Evolutionary conservation across 2,329 filamentous ascomycete species (phyloP).

Genomic region (Lanzia echinophila): DNA sequence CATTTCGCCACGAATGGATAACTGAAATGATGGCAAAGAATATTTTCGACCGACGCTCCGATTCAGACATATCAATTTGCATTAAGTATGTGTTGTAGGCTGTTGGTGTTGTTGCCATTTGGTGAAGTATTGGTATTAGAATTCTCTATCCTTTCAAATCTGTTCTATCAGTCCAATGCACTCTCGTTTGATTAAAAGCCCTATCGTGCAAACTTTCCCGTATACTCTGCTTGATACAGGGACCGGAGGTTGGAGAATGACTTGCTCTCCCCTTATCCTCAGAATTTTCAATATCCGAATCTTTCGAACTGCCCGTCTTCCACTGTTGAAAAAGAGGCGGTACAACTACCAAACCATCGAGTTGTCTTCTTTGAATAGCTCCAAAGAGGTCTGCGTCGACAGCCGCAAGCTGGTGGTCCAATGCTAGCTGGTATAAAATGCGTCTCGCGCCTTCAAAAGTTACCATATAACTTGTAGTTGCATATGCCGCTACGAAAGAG

Average conservation of each 20-base stretch:
- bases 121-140: no score
- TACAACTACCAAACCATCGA: no score
- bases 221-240: neutral
- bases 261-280: neutral
- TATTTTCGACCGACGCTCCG: no score
- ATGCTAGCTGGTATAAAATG: neutral
- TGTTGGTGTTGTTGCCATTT: no score
- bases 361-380: neutral
- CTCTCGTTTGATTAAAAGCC: neutral
- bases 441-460: neutral
- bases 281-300: no score
- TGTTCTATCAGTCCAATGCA: constrained; percentile 3
- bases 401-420: neutral
- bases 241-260: neutral
- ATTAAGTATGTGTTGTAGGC: no score
- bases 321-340: no score
- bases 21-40: no score
- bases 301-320: no score
- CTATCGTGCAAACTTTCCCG: neutral
- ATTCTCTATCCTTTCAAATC: neutral
- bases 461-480: constrained; percentile 1
- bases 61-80: no score
- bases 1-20: no score
- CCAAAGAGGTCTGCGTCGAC: neutral
- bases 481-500: neutral